Evolutionary conservation across 495 filamentous ascomycete genomes (phyloP).

Genomic region (Aspergillus hancockii): DNA sequence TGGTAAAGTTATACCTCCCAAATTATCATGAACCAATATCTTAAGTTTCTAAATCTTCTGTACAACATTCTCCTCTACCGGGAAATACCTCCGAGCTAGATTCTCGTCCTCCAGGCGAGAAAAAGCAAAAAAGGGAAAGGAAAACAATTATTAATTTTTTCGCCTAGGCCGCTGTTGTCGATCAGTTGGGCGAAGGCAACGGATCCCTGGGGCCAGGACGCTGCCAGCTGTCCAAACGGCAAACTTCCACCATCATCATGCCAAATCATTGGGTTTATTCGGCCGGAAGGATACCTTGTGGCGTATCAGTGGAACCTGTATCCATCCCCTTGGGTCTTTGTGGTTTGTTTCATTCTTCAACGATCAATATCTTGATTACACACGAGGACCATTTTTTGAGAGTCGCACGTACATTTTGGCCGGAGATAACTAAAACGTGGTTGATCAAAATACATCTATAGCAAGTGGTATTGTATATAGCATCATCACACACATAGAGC

Average conservation of each 20-base stretch:
- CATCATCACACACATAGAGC: neutral
- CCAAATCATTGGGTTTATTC: neutral
- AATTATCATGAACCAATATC: no score
- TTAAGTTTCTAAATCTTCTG: neutral
- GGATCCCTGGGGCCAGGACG: neutral
- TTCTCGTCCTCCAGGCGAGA: neutral
- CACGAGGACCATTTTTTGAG: neutral
- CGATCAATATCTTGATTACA: neutral
- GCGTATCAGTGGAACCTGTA: neutral
- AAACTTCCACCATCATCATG: neutral
- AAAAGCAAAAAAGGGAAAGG: conserved; percentile 1
- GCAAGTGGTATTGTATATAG: neutral
- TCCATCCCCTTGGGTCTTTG: conserved; percentile 6
- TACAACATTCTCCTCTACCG: neutral
- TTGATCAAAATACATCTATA: neutral
- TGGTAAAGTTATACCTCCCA: no score
- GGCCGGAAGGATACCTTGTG: neutral
- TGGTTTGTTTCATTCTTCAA: neutral
- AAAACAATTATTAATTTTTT: neutral
- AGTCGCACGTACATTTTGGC: neutral
- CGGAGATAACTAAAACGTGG: no score
- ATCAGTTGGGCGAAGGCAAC: neutral
- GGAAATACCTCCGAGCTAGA: neutral
- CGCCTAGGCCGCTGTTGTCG: neutral
- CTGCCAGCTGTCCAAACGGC: neutral